phyloP scores from a whole-genome alignment of 2,329 filamentous ascomycete species.

The Colletotrichum siamense region DNA sequence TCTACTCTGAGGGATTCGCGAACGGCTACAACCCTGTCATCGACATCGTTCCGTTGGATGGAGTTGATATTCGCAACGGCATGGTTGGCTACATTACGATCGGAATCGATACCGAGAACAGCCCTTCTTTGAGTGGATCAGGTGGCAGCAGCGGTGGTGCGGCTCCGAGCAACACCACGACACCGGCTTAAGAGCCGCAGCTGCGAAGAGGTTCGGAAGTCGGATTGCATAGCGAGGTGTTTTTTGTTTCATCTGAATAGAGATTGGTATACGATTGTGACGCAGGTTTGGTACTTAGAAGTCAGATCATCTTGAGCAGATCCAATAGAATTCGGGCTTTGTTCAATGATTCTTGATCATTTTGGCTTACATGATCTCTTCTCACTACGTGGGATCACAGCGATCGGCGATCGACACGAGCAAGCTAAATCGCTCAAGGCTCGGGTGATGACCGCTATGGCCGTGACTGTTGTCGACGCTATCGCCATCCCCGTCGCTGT shows the following conservation, averaged over 20 bases:
- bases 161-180: not conserved
- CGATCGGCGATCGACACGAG: not conserved
- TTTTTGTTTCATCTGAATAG: not conserved
- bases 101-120: not conserved
- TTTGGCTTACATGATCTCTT: not conserved
- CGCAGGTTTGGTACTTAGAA: not conserved
- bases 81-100: conserved; percentile 3
- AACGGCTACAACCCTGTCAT: not conserved
- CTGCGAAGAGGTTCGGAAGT: not conserved
- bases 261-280: not conserved
- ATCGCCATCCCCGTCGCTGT: not conserved
- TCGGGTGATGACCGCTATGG: not conserved
- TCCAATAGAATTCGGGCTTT: not conserved
- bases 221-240: not conserved
- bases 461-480: not conserved
- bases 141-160: not conserved
- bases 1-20: not conserved
- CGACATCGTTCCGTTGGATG: not conserved
- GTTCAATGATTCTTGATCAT: not conserved
- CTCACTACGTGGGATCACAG: not conserved
- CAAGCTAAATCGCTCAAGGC: not conserved
- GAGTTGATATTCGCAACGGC: not conserved
- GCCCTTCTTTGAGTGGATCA: not conserved
- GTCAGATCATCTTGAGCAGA: not conserved
- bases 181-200: not conserved